Evolutionary conservation across 116 monocot genomes (phyloP), one percentile per base, ranked within the genome.

Genomic region (Papilionanthe hybrid): DNA sequence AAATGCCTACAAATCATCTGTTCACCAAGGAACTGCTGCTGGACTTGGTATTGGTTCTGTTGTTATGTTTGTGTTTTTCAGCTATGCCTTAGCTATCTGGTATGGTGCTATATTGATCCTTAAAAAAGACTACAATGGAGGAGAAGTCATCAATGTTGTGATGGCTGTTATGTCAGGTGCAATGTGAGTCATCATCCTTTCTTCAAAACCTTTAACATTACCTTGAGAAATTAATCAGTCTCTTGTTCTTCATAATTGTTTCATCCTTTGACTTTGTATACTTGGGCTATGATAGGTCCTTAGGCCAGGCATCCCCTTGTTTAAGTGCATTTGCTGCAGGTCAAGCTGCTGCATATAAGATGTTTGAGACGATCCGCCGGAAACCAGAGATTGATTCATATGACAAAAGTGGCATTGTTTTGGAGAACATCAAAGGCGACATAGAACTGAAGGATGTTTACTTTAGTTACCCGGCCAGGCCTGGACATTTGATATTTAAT

Each of bases 241-340:
- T 27, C 13, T 30, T 7, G 32, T 71, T 30, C 13, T 37, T 1
- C 15, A 22, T 28, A 63, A 63, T 23, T 23, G 13, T 30, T 28
- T 37, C 69, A 71, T 71, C 15, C 69, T 71, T 13, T 11, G 10
- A 71, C 37, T 15, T 10, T 44, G 37, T 18, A 29, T 55, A 55
- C 15, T 45, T n/a, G n/a, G 49, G 20, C 58, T 78, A 7, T 77
- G 17, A 79, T 78, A 87, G 86, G 60, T 79, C 85, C 23, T 71
- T 90, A 5, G 93, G 93, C 2, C 89, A 93, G 79, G 82, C 93
- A 72, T 90, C 91, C 11, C 91, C 91, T 27, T 81, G 86, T 44
- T 2, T 89, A 19, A 89, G 63, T 72, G 87, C 91, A 68, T 93
- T 91, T 80, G 84, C 86, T 5, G 82, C 85, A n/a, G 93, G 93